Percentiles rank a stretch among this genome's conserved stretches.
Conservation (phyloP, 2,329 filamentous ascomycete genomes). For the Aspergillus pseudoglaucus region DNA sequence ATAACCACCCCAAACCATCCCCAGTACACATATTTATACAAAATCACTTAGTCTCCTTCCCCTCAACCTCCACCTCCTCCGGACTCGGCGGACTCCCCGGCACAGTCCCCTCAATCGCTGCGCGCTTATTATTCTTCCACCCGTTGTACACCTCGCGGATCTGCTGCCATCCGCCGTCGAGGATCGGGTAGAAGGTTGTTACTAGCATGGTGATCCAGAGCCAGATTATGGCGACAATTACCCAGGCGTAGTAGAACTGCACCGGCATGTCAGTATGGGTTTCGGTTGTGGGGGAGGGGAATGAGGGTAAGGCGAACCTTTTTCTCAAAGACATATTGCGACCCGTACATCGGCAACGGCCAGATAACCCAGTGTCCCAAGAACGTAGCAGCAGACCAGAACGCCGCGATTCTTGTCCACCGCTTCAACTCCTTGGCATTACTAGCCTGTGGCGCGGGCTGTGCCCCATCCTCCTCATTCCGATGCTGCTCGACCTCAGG, state of each 20-base stretch:
- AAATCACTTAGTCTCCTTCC: background rate
- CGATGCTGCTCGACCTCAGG: too few species aligned
- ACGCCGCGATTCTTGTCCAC: slow-evolving; percentile 42
- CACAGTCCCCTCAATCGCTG: background rate
- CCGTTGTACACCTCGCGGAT: slow-evolving; percentile 16
- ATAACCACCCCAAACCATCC: too few species aligned
- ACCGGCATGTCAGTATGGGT: background rate
- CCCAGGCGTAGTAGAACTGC: slow-evolving; percentile 46
- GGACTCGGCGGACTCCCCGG: background rate
- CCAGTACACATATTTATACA: too few species aligned
- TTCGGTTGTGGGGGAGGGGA: too few species aligned
- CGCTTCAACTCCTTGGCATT: slow-evolving; percentile 35
- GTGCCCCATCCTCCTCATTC: background rate
- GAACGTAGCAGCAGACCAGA: slow-evolving; percentile 47
- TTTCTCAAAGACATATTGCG: slow-evolving; percentile 45
- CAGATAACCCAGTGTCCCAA: slow-evolving; percentile 50
- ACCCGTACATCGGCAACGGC: slow-evolving; percentile 51
- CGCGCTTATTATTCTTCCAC: background rate
- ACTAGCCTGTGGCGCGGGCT: too few species aligned
- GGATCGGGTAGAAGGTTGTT: slow-evolving; percentile 45
- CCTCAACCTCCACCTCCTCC: background rate
- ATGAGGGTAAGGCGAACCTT: slow-evolving; percentile 19
- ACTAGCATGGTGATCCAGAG: slow-evolving; percentile 48
- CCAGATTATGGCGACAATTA: slow-evolving; percentile 48
- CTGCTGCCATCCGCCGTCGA: slow-evolving; percentile 40